These are phyloP conservation scores for Hypericum androsaemum DNA, from an alignment of 345 rosid species.

Conservation along the genomic window DNA sequence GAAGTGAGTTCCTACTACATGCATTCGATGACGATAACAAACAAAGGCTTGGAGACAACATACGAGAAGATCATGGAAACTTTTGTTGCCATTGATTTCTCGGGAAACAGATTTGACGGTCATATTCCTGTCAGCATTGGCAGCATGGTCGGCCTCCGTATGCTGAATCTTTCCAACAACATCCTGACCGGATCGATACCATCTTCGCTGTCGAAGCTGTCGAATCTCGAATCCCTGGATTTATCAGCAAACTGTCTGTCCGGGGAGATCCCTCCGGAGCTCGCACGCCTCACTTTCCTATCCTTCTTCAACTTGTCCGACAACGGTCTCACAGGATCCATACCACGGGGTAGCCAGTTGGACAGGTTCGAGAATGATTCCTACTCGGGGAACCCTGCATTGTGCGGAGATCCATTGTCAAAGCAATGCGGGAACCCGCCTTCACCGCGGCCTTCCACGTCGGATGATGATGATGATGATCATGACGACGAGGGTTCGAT, in stretches of 20 bases:
- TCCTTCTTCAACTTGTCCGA: neutral
- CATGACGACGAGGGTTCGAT: neutral
- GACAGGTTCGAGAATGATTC: neutral
- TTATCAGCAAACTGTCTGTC: slow-evolving; percentile 12
- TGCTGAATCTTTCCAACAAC: slow-evolving; percentile 21
- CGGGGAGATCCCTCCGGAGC: neutral
- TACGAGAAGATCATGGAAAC: slow-evolving; percentile 3
- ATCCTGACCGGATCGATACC: slow-evolving; percentile 15
- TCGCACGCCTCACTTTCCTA: neutral
- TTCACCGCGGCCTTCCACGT: neutral
- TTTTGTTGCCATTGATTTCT: slow-evolving; percentile 13
- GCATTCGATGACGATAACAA: neutral
- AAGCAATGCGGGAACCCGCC: slow-evolving; percentile 10
- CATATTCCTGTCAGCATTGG: slow-evolving; percentile 8
- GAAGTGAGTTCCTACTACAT: neutral
- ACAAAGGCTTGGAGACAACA: neutral
- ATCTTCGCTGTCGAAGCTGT: neutral
- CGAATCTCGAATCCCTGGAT: slow-evolving; percentile 16
- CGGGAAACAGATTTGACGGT: slow-evolving; percentile 10
- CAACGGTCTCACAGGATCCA: neutral
- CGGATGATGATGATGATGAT: neutral
- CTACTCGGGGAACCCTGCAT: neutral
- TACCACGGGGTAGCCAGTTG: slow-evolving; percentile 1
- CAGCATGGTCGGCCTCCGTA: neutral
- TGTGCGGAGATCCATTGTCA: slow-evolving; percentile 1